A percentile compares a stretch with the other conserved stretches of the same genome.
Evolutionary conservation across 2,329 filamentous ascomycete genomes (phyloP).

Genomic region (Chalara sp.): DNA sequence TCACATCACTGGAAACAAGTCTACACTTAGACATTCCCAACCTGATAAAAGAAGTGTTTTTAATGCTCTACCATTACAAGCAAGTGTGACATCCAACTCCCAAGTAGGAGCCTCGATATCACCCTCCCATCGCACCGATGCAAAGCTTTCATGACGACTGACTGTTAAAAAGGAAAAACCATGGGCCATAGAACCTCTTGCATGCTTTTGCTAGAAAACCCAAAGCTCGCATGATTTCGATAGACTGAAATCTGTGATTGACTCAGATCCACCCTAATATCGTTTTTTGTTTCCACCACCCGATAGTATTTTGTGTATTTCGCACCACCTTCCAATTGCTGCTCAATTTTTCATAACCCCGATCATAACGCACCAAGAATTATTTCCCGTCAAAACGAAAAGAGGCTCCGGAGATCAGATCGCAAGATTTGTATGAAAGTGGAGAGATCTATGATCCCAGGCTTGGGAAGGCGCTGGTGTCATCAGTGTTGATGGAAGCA

Average conservation of each 20-base stretch:
- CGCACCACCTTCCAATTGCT: neutral
- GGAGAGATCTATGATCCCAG: constrained; percentile 32
- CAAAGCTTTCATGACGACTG: neutral
- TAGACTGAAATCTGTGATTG: too few relatives aligned
- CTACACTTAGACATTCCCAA: too few relatives aligned
- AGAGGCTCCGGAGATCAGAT: neutral
- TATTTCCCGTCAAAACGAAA: neutral
- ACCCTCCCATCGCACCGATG: neutral
- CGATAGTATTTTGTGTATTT: neutral
- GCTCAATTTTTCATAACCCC: neutral
- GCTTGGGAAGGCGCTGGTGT: constrained; percentile 46
- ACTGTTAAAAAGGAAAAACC: neutral
- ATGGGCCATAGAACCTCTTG: neutral
- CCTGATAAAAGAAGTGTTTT: neutral
- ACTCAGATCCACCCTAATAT: neutral
- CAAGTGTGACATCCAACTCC: constrained; percentile 1
- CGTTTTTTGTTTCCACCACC: neutral
- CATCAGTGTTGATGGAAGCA: constrained; percentile 37
- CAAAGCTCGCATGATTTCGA: neutral
- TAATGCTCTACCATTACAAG: constrained; percentile 4
- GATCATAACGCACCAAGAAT: neutral
- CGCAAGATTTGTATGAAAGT: neutral
- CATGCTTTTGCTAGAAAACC: constrained; percentile 2
- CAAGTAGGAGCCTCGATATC: neutral
- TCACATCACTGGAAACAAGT: too few relatives aligned